Percentiles rank a stretch among this genome's conserved stretches.
phyloP scores from a whole-genome alignment of 495 filamentous ascomycete species.

The Podospora pseudocomata region DNA sequence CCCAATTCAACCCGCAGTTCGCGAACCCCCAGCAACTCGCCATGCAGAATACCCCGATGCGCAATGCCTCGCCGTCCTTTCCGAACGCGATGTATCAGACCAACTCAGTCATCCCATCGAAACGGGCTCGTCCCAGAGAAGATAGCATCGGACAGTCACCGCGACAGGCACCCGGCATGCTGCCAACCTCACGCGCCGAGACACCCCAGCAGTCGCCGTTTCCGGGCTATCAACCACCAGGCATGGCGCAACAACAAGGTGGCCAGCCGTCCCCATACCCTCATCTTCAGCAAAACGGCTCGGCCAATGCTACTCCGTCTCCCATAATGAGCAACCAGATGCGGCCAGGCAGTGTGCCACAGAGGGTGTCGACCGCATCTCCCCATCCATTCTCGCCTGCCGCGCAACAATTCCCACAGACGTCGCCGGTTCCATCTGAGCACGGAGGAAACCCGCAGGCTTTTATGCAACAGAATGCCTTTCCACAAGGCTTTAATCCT shows the following conservation, averaged over 20 bases:
- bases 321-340: slow-evolving; percentile 77
- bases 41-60: slow-evolving; percentile 80
- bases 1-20: slow-evolving; percentile 53
- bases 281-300: slow-evolving; percentile 77
- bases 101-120: slow-evolving; percentile 81
- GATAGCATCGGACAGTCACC: slow-evolving; percentile 83
- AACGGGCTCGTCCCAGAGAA: slow-evolving; percentile 75
- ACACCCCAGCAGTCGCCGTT: slow-evolving; percentile 73
- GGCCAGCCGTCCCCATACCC: slow-evolving; percentile 66
- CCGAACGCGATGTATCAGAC: slow-evolving; percentile 66
- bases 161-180: slow-evolving; percentile 66
- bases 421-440: slow-evolving; percentile 74
- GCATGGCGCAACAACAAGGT: slow-evolving; percentile 55
- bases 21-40: slow-evolving; percentile 62
- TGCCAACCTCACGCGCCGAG: slow-evolving; percentile 83
- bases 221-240: slow-evolving; percentile 55
- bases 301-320: slow-evolving; percentile 80
- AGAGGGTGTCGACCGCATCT: slow-evolving; percentile 83
- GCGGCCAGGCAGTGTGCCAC: slow-evolving; percentile 60
- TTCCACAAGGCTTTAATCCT: slow-evolving; percentile 55
- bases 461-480: slow-evolving; percentile 57
- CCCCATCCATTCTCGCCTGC: slow-evolving; percentile 87
- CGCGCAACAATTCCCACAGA: slow-evolving; percentile 69
- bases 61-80: slow-evolving; percentile 77
- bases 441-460: slow-evolving; percentile 77